Conservation (phyloP, 768 basidiomycete genomes). For the Mycena leptocephala region DNA sequence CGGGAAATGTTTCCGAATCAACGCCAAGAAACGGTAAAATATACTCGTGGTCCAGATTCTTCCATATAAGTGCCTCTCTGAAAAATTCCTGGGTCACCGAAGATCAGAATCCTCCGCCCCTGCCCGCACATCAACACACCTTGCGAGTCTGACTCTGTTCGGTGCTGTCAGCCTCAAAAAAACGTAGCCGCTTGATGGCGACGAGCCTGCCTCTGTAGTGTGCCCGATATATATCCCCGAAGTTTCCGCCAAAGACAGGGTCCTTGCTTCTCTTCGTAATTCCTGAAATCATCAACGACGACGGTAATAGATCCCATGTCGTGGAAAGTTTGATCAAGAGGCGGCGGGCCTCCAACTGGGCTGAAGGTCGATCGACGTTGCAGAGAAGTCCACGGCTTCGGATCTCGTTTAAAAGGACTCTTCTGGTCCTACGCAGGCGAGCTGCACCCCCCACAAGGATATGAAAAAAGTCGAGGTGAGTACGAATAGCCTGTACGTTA, state of each 20-base stretch:
- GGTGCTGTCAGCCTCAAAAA: not conserved
- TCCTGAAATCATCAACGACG: not conserved
- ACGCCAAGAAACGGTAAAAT: too few species aligned
- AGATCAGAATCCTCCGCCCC: not conserved
- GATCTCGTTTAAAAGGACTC: not conserved
- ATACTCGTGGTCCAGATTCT: too few species aligned
- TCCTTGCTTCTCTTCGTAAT: not conserved
- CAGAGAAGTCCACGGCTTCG: not conserved
- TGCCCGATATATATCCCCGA: not conserved
- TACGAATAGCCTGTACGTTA: not conserved
- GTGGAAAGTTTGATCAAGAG: not conserved
- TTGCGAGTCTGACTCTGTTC: constrained; percentile 2
- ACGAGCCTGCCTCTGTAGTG: not conserved
- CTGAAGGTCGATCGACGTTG: not conserved
- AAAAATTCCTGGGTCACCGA: constrained; percentile 8
- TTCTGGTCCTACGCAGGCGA: not conserved
- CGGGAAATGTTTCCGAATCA: not conserved
- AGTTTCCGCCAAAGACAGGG: constrained; percentile 2
- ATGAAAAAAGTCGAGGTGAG: not conserved
- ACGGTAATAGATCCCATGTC: not conserved
- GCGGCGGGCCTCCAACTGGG: constrained; percentile 4
- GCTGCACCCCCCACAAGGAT: not conserved
- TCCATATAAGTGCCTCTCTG: constrained; percentile 10
- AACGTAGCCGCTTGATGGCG: not conserved
- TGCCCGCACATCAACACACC: not conserved